Evolutionary conservation across 371 early-diverging fungal genomes (phyloP).

Genomic region (Catenaria anguillulae): DNA sequence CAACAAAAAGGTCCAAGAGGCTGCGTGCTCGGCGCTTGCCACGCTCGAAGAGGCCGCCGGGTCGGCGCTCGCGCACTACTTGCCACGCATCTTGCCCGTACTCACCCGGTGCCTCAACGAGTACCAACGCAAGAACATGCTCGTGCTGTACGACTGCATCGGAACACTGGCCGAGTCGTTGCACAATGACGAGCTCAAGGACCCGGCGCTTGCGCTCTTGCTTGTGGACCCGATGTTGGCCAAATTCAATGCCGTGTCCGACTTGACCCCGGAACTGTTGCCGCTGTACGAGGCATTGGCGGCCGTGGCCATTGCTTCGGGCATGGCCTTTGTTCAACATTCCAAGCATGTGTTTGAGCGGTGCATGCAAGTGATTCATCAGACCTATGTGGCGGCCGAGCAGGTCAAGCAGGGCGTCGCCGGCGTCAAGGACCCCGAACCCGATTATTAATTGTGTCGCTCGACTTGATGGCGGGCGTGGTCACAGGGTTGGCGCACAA

Average conservation of each 20-base stretch:
- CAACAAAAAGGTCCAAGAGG: slow-evolving; percentile 88
- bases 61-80: slow-evolving; percentile 57
- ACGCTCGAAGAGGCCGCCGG: slow-evolving; percentile 80
- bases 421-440: slow-evolving; percentile 52
- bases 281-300: slow-evolving; percentile 55
- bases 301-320: neutral
- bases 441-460: slow-evolving; percentile 87
- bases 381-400: slow-evolving; percentile 42
- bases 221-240: slow-evolving; percentile 72
- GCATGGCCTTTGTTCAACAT: slow-evolving; percentile 54
- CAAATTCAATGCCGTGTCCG: slow-evolving; percentile 59
- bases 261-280: slow-evolving; percentile 72
- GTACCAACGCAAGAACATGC: slow-evolving; percentile 77
- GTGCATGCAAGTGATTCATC: slow-evolving; percentile 57
- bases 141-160: slow-evolving; percentile 82
- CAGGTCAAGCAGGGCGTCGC: neutral
- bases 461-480: slow-evolving; percentile 83
- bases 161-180: slow-evolving; percentile 86
- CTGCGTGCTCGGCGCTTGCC: slow-evolving; percentile 86
- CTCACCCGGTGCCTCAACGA: slow-evolving; percentile 57
- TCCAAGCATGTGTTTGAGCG: slow-evolving; percentile 71
- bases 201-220: slow-evolving; percentile 49
- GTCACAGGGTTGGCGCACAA: slow-evolving; percentile 71
- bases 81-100: slow-evolving; percentile 60
- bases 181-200: slow-evolving; percentile 49